phyloP scores from a whole-genome alignment of 345 rosid species.

The Conringia planisiliqua region DNA sequence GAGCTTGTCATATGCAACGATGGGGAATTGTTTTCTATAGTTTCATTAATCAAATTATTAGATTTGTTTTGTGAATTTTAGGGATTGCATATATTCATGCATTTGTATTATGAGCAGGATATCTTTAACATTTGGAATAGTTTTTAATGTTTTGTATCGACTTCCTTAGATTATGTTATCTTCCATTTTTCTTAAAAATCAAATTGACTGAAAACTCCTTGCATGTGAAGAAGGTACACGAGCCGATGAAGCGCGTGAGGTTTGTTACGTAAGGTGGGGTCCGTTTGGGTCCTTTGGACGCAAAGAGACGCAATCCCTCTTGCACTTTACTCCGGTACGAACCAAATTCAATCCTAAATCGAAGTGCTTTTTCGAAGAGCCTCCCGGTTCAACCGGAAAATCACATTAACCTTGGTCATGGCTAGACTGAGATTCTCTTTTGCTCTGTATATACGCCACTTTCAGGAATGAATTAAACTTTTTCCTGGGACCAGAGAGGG shows the following conservation, averaged over 20 bases:
- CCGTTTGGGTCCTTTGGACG: slow-evolving; percentile 33
- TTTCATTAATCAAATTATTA: background rate
- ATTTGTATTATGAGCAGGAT: background rate
- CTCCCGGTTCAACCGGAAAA: slow-evolving; percentile 16
- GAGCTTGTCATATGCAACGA: slow-evolving; percentile 17
- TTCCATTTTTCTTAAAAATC: background rate
- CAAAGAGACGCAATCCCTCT: slow-evolving; percentile 29
- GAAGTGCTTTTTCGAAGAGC: background rate
- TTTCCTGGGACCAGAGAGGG: background rate
- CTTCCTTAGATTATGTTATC: background rate
- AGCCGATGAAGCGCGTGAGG: slow-evolving; percentile 11
- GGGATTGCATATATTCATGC: slow-evolving; percentile 6
- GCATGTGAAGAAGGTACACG: background rate
- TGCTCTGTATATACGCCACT: slow-evolving; percentile 30
- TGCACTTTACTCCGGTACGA: slow-evolving; percentile 22
- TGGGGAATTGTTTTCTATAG: background rate
- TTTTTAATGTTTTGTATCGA: background rate
- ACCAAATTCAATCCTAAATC: background rate
- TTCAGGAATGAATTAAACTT: slow-evolving; percentile 8
- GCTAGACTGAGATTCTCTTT: background rate
- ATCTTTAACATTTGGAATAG: background rate
- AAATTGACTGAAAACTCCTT: background rate
- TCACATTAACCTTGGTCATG: background rate
- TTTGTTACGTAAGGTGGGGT: slow-evolving; percentile 11
- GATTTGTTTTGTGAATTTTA: background rate